phyloP scores from a whole-genome alignment of 2,329 filamentous ascomycete species.

The Exophiala sp. region DNA sequence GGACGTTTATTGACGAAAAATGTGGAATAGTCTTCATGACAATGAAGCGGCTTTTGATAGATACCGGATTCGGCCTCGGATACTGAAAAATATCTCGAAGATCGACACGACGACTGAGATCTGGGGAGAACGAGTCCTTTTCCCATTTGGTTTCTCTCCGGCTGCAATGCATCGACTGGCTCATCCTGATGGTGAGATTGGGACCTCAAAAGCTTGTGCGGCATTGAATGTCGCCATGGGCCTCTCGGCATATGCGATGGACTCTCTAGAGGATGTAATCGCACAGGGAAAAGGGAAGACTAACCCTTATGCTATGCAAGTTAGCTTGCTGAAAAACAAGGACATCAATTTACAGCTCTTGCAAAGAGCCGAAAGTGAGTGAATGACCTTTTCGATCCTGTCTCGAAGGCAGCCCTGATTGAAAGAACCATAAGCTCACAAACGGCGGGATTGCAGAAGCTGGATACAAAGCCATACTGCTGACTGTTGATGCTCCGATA shows the following conservation, averaged over 20 bases:
- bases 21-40: conserved; percentile 39
- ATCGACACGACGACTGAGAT: conserved; percentile 42
- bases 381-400: background rate
- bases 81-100: conserved; percentile 37
- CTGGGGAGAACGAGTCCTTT: conserved; percentile 42
- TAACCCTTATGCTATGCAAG: conserved; percentile 30
- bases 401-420: background rate
- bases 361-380: conserved; percentile 42
- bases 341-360: conserved; percentile 41
- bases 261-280: conserved; percentile 45
- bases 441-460: conserved; percentile 31
- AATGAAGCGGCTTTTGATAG: conserved; percentile 53
- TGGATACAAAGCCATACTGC: conserved; percentile 53
- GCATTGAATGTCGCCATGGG: conserved; percentile 46
- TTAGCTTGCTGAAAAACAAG: conserved; percentile 28
- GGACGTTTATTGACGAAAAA: conserved; percentile 23
- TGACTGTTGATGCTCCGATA: conserved; percentile 55
- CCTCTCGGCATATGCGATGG: conserved; percentile 47
- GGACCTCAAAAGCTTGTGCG: conserved; percentile 47
- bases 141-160: conserved; percentile 55
- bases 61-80: conserved; percentile 44
- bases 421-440: background rate
- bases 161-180: conserved; percentile 54
- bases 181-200: conserved; percentile 52
- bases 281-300: conserved; percentile 29